Percentiles rank a stretch among this genome's conserved stretches.
These are phyloP conservation scores for Bromus sterilis DNA, from an alignment of 176 grass and related monocot species.

Conservation along the genomic window DNA sequence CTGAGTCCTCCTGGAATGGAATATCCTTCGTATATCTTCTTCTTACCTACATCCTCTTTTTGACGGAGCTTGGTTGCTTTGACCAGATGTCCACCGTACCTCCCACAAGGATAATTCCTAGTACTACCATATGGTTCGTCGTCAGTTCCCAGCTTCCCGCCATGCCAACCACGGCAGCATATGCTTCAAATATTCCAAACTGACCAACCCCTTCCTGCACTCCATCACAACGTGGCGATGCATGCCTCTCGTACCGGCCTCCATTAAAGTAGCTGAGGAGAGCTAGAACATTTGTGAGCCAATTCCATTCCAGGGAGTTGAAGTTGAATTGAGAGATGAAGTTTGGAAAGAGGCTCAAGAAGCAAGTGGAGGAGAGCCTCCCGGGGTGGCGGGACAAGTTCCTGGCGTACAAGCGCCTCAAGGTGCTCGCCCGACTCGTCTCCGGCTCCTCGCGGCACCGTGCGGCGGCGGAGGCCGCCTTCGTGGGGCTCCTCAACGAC, in stretches of 20 bases:
- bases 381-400: conserved; percentile 88
- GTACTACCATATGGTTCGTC: neutral
- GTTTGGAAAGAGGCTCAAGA: conserved; percentile 75
- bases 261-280: neutral
- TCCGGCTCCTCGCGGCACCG: neutral
- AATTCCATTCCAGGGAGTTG: neutral
- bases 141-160: neutral
- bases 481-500: conserved; percentile 39
- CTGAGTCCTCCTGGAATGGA: neutral
- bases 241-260: neutral
- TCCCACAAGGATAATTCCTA: too few relatives aligned
- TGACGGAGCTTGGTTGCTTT: neutral
- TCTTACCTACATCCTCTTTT: neutral
- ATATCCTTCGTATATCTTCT: conserved; percentile 11
- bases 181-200: conserved; percentile 50
- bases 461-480: conserved; percentile 14
- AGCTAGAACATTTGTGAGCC: neutral
- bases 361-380: conserved; percentile 73
- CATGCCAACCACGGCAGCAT: conserved; percentile 12
- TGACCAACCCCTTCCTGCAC: neutral
- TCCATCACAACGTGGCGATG: neutral
- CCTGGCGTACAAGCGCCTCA: conserved; percentile 74
- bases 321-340: conserved; percentile 36
- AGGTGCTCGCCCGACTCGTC: conserved; percentile 46
- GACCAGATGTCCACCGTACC: neutral